Evolutionary conservation across 257 asterid genomes (phyloP).

Genomic region (Craterostigma plantagineum): DNA sequence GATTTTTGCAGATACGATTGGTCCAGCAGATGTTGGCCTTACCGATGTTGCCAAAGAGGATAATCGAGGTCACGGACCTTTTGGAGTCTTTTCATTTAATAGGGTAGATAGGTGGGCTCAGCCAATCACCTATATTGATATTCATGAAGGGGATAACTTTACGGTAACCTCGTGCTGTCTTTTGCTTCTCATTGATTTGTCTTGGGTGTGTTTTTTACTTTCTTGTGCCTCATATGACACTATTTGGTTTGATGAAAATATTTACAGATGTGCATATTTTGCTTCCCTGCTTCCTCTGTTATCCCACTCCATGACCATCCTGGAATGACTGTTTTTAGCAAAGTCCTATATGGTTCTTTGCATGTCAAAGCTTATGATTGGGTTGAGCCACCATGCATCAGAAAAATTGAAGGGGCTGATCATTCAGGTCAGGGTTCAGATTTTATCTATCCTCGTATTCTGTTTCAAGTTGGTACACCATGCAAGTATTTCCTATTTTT

Average conservation of each 20-base stretch:
- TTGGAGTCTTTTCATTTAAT: constrained; percentile 43
- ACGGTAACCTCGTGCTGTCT: constrained; percentile 31
- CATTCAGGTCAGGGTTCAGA: constrained; percentile 40
- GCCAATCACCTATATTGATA: constrained; percentile 70
- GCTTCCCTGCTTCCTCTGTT: constrained; percentile 85
- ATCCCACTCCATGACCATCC: constrained; percentile 98
- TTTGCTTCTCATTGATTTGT: constrained; percentile 5
- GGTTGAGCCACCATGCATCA: constrained; percentile 70
- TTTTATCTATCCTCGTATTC: constrained; percentile 8
- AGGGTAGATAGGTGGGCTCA: constrained; percentile 83
- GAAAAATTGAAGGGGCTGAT: constrained; percentile 28
- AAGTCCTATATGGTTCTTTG: constrained; percentile 86
- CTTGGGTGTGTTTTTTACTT: constrained; percentile 1
- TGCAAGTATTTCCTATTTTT: constrained; percentile 4
- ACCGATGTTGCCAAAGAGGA: constrained; percentile 46
- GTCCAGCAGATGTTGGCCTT: constrained; percentile 80
- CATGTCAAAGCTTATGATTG: constrained; percentile 89
- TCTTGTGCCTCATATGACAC: background rate
- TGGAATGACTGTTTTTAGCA: constrained; percentile 90
- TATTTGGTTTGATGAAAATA: background rate
- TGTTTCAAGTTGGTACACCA: too few species aligned
- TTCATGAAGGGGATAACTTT: constrained; percentile 57
- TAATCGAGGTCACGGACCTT: constrained; percentile 80
- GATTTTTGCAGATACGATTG: constrained; percentile 35
- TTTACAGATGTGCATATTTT: constrained; percentile 90